Base-by-base conservation (phyloP, 805 yeast species). In the Ogataea minuta region DNA sequence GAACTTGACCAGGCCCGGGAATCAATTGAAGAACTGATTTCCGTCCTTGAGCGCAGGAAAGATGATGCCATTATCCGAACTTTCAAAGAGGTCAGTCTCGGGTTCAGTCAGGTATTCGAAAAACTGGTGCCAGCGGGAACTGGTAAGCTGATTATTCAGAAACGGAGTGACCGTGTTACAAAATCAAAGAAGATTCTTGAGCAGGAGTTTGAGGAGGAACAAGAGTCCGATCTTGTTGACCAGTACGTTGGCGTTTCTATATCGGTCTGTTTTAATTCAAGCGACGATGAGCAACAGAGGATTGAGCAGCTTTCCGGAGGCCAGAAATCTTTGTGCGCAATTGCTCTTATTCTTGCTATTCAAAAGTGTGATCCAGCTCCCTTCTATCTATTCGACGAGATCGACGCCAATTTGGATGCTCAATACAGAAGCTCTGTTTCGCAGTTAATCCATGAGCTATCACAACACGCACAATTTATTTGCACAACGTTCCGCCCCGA, bases 281-380 rank as follows among this genome's bases (percentile, higher is more conserved):
- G 81, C 55, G 71, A 74, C 19, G 84, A 90, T 56, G 96, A 89
- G 50, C 96, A 87, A 59, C 84, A 83, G 45, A 72, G 85, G 45
- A 82, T 91, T 41, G 95, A 88, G 58, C 97, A 90, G 58, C 69
- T 93, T 12, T 87, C 96, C 1, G 99, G 99, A 28, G 99, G 99
- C 9, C 99, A 93, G 57, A 91, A 91, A 59, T 85, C 97, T 0
- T 68, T 93, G n/a, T 90, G 98, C 68, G 98, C 99, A 1, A 79
- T 93, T 50, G 90, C 98, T 0, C 72, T 93, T 35, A 90, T 93
- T 49, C 71, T 93, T 42, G 97, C 99, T 4, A 87, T 91, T 44
- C 99, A 93, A 66, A 79, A 76, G 56, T 87, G 95, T 48, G 98
- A 93, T 52, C 98, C 98, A 9, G 97, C 97, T 7, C 97, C 98